phyloP scores from a whole-genome alignment of 164 flowering plant species.

The Nelumbo lutea region DNA sequence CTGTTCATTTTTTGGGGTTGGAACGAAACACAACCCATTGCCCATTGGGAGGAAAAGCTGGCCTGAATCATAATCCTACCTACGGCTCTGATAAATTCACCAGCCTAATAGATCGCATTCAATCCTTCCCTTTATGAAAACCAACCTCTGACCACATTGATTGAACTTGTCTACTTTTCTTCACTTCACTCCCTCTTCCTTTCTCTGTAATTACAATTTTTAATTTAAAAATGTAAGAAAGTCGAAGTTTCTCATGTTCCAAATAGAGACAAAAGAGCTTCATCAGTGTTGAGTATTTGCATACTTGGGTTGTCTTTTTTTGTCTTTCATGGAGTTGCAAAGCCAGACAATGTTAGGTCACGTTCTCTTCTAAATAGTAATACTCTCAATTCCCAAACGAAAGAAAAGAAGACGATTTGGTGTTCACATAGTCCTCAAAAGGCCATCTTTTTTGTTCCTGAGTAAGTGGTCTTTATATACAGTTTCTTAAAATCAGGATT shows the following conservation, averaged over 20 bases:
- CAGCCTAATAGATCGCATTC: slow-evolving; percentile 19
- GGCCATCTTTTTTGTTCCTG: neutral
- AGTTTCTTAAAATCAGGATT: slow-evolving; percentile 4
- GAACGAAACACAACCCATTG: slow-evolving; percentile 2
- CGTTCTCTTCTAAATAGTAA: slow-evolving; percentile 8
- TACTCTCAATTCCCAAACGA: too few species aligned
- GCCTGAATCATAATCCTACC: slow-evolving; percentile 36
- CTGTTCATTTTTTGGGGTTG: neutral
- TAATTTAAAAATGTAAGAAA: neutral
- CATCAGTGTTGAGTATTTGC: neutral
- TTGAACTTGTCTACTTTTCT: slow-evolving; percentile 5
- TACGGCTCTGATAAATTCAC: slow-evolving; percentile 26
- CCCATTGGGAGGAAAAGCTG: slow-evolving; percentile 2
- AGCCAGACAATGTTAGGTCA: slow-evolving; percentile 26
- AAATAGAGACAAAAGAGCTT: slow-evolving; percentile 25
- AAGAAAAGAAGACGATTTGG: too few species aligned
- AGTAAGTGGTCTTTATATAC: neutral
- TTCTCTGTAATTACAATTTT: slow-evolving; percentile 3
- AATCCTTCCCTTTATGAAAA: slow-evolving; percentile 20
- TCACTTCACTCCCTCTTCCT: slow-evolving; percentile 13
- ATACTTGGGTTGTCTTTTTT: slow-evolving; percentile 18
- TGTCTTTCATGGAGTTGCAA: slow-evolving; percentile 20
- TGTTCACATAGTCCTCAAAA: neutral
- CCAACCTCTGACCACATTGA: slow-evolving; percentile 11
- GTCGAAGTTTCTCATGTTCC: slow-evolving; percentile 14